A percentile compares a stretch with the other conserved stretches of the same genome.
These are phyloP conservation scores for Cornus florida DNA, from an alignment of 148 eudicot species.

Conservation along the genomic window DNA sequence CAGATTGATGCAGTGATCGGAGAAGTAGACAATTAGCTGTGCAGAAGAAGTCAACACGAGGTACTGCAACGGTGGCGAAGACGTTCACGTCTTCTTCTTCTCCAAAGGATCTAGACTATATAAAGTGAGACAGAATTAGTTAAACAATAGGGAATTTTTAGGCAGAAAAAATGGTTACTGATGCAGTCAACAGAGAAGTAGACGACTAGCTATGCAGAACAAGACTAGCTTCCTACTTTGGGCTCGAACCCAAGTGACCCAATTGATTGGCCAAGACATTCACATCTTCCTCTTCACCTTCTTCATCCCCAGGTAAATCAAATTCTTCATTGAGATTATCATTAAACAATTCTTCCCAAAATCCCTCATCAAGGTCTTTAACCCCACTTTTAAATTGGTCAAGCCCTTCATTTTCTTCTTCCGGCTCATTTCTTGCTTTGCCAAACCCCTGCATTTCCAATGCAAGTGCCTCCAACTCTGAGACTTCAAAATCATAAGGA, in stretches of 20 bases:
- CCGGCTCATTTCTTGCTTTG: constrained; percentile 44
- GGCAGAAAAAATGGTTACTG: constrained; percentile 3
- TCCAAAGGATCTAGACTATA: constrained; percentile 21
- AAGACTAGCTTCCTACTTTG: constrained; percentile 12
- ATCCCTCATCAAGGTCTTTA: constrained; percentile 72
- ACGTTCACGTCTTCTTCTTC: constrained; percentile 15
- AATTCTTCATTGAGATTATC: constrained; percentile 44
- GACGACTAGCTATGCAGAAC: neutral
- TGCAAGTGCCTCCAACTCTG: constrained; percentile 91
- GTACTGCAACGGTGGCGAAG: neutral
- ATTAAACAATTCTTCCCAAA: constrained; percentile 83
- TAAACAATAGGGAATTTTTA: constrained; percentile 1
- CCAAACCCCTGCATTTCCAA: constrained; percentile 83
- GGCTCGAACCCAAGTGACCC: constrained; percentile 35
- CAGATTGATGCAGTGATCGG: neutral
- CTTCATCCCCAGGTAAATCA: constrained; percentile 14
- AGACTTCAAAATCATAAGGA: constrained; percentile 33
- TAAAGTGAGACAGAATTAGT: constrained; percentile 9
- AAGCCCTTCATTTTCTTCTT: constrained; percentile 27
- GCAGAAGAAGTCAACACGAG: neutral
- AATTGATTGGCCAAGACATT: constrained; percentile 42
- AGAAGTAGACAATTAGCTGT: neutral
- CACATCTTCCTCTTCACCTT: constrained; percentile 29
- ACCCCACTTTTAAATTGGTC: neutral
- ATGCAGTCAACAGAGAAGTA: neutral